phyloP scores from a whole-genome alignment of 768 basidiomycete species.

The Strobilomyces dryophilus region DNA sequence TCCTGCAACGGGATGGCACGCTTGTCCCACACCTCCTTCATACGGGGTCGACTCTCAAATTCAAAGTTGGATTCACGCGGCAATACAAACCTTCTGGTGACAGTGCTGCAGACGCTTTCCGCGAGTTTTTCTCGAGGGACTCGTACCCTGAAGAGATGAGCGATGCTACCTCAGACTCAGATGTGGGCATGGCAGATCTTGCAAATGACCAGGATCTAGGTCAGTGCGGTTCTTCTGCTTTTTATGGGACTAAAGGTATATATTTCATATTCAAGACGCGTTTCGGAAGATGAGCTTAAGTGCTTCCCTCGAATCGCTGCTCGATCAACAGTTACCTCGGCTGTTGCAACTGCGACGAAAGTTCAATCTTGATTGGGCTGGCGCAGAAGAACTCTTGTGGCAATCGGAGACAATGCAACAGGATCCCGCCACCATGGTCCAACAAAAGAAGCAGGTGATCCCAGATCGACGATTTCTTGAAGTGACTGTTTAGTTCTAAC shows the following conservation, averaged over 20 bases:
- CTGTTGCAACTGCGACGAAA: constrained; percentile 48
- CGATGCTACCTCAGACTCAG: neutral
- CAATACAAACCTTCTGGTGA: constrained; percentile 57
- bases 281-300: constrained; percentile 66
- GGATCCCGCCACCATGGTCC: constrained; percentile 37
- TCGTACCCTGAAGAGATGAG: constrained; percentile 28
- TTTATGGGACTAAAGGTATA: constrained; percentile 23
- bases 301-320: constrained; percentile 54
- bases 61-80: constrained; percentile 59
- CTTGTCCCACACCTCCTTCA: constrained; percentile 34
- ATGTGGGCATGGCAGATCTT: neutral
- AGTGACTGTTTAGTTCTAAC: neutral
- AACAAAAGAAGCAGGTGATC: constrained; percentile 29
- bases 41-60: constrained; percentile 38
- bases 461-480: neutral
- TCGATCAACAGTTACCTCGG: constrained; percentile 53
- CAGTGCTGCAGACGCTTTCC: constrained; percentile 43
- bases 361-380: constrained; percentile 64
- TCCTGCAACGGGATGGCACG: constrained; percentile 41
- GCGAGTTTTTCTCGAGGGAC: constrained; percentile 43
- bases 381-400: constrained; percentile 52
- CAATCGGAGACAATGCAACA: constrained; percentile 44
- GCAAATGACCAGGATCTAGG: neutral
- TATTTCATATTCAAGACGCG: constrained; percentile 29
- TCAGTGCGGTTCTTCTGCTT: neutral